phyloP scores from a whole-genome alignment of 2,329 filamentous ascomycete genomes.

The Microdochium trichocladiopsis region DNA sequence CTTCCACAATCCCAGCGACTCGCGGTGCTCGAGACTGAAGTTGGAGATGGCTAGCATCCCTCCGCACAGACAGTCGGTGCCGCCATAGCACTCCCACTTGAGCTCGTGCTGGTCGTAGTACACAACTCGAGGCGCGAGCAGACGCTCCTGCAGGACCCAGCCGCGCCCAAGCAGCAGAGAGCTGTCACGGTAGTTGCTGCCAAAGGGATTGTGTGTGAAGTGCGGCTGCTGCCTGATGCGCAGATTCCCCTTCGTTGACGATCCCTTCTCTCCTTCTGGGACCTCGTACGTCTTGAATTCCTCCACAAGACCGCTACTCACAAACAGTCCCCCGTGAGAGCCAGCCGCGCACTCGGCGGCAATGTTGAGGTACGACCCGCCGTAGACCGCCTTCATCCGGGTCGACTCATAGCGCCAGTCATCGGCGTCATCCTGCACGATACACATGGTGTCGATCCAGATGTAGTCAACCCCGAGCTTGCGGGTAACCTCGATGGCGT shows the following conservation, averaged over 20 bases:
- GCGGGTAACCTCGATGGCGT: conserved; percentile 16
- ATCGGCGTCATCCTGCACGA: conserved; percentile 17
- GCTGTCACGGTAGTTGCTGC: conserved; percentile 4
- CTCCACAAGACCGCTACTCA: conserved; percentile 2
- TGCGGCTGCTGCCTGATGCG: conserved; percentile 3
- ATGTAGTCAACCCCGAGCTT: conserved; percentile 15
- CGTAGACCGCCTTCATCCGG: conserved; percentile 9
- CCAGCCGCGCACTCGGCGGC: conserved; percentile 4
- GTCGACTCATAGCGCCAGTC: conserved; percentile 17
- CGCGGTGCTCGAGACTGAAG: conserved; percentile 3
- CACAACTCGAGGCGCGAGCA: conserved; percentile 4
- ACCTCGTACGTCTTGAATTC: conserved; percentile 1
- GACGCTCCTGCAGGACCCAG: conserved; percentile 7
- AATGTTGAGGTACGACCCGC: conserved; percentile 10
- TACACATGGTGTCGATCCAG: conserved; percentile 24
- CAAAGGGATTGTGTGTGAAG: conserved; percentile 1
- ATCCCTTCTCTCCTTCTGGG: not conserved
- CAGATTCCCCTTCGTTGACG: not conserved
- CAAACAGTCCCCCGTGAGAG: conserved; percentile 3
- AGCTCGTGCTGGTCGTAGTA: conserved; percentile 6
- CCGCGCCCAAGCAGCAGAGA: conserved; percentile 2
- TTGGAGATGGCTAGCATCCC: conserved; percentile 4
- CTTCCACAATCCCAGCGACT: not conserved
- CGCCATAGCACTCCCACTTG: conserved; percentile 5
- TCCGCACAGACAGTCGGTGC: conserved; percentile 5